Base-by-base conservation (phyloP, 441 rosid species). In the Populus hybrid region DNA sequence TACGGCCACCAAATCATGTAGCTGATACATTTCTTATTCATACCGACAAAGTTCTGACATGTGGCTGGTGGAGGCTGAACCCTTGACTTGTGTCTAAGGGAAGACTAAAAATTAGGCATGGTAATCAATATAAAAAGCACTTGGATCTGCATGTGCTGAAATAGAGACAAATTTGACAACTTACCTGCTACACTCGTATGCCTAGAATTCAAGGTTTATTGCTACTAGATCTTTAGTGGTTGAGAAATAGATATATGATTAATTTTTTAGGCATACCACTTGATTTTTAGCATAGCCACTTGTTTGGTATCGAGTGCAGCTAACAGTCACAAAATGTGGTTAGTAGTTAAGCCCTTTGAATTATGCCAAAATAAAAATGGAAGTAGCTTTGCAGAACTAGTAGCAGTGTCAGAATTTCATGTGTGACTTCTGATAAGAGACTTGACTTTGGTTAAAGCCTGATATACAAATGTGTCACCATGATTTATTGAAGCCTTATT, bases 81-180 rank as follows among this genome's bases (percentile, higher is more conserved):
- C 18, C 34, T 78, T 73, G 77, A 78, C 77, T 67, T 66, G n/a
- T 65, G 40, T 8, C 16, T 18, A 8, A 1, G 18, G 74, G 9
- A 57, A 8, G 11, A 1, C 23, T 54, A 5, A 78, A 69, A 20
- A 54, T 21, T 12, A 54, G 10, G 59, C 10, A 6, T 18, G 59
- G 30, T 70, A 5, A 46, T 65, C 30, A 8, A n/a, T 20, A 26
- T 7, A 24, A n/a, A 5, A 16, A 63, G 46, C 50, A n/a, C 50
- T 67, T 36, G 74, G 63, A 67, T 73, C 68, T 42, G 71, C 85
- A 80, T 82, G 85, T 84, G 83, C 81, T 73, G 14, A 69, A 54
- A 74, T 67, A 34, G 36, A 69, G 79, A 74, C 81, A 84, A 84
- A 61, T 67, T 26, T 75, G 76, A 65, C 80, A 73, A 67, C 24